These are phyloP conservation scores for Cryptosporidium felis DNA, from an alignment of 169 alveolate genomes.

Conservation along the genomic window DNA sequence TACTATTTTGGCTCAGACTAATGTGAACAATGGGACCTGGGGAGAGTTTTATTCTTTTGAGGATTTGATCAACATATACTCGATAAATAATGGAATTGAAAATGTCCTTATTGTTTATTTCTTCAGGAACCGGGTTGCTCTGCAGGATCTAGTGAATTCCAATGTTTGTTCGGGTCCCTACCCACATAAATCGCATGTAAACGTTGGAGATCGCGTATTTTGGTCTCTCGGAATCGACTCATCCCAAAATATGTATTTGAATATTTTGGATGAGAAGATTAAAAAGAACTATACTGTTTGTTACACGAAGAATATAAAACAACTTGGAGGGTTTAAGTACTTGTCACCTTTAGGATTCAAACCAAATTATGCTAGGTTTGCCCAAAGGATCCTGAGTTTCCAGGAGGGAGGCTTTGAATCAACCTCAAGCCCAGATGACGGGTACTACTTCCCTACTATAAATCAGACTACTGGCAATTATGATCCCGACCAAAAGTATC, in stretches of 20 bases:
- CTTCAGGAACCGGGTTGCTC: slow-evolving; percentile 20
- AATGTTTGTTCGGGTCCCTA: slow-evolving; percentile 57
- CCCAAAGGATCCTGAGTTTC: neutral
- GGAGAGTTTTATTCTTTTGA: neutral
- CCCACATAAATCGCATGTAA: neutral
- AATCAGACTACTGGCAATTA: neutral
- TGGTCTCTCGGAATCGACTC: slow-evolving; percentile 28
- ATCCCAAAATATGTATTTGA: neutral
- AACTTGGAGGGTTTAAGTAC: neutral
- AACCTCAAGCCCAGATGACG: neutral
- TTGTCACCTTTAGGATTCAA: slow-evolving; percentile 41
- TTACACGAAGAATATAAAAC: neutral
- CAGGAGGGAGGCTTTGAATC: slow-evolving; percentile 31
- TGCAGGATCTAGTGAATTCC: neutral
- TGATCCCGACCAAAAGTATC: slow-evolving; percentile 9
- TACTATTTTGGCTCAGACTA: slow-evolving; percentile 9
- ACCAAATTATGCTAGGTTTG: slow-evolving; percentile 28
- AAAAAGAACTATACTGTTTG: slow-evolving; percentile 3
- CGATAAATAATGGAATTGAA: neutral
- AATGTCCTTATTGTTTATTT: neutral
- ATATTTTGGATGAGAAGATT: neutral
- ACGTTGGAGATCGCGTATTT: neutral
- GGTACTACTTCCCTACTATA: neutral
- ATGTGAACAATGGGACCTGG: slow-evolving; percentile 58
- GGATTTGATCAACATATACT: neutral